phyloP scores from a whole-genome alignment of 108 stramenopile genomes.

The Chaetoceros muelleri region DNA sequence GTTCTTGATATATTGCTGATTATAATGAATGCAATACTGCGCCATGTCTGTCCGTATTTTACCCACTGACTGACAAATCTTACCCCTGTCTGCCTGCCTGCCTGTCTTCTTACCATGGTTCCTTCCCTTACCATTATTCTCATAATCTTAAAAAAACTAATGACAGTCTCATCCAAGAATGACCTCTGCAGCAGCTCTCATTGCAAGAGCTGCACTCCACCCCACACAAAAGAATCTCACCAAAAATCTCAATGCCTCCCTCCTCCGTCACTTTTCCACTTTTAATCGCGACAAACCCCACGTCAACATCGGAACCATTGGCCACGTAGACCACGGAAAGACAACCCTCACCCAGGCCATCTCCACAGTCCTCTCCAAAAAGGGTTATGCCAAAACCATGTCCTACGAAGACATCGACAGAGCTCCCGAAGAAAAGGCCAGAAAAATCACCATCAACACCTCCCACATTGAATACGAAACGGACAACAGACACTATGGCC shows the following conservation, averaged over 20 bases:
- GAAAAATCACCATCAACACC: slow-evolving; percentile 92
- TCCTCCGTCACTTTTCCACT: not conserved
- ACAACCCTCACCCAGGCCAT: slow-evolving; percentile 99
- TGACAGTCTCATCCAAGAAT: not conserved
- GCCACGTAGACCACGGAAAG: slow-evolving; percentile 99
- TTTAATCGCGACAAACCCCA: slow-evolving; percentile 92
- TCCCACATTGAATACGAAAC: slow-evolving; percentile 99
- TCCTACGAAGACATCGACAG: slow-evolving; percentile 95
- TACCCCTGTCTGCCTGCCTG: no score
- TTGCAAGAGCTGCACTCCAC: not conserved
- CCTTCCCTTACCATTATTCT: no score
- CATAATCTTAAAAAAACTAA: no score
- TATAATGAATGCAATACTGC: no score
- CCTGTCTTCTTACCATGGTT: no score
- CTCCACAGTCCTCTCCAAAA: slow-evolving; percentile 92
- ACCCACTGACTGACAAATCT: no score
- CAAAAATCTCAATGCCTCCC: not conserved
- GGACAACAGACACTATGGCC: slow-evolving; percentile 92
- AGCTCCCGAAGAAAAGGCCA: slow-evolving; percentile 96
- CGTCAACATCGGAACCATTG: slow-evolving; percentile 99
- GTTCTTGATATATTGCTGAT: no score
- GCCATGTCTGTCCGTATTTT: no score
- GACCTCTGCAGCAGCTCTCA: not conserved
- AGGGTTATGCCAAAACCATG: slow-evolving; percentile 77
- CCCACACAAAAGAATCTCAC: not conserved